Base-by-base conservation (phyloP, 2,329 filamentous ascomycete species). In the Verticillium nubilum region DNA sequence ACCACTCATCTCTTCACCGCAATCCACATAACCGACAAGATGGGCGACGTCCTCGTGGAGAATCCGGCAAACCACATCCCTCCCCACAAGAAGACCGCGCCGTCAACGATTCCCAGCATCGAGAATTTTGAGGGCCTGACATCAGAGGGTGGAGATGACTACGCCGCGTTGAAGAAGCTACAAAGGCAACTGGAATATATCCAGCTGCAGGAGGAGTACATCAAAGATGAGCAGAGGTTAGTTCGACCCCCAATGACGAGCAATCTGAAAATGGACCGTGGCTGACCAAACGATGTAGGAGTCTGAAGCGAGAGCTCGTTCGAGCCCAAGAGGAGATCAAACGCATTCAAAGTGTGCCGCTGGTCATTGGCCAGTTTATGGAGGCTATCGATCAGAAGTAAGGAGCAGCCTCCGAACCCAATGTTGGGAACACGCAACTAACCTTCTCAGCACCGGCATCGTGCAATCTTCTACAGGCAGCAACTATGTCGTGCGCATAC, bases 311-410 rank as follows among this genome's bases (percentile, higher is more conserved):
- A 68, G 95, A 99, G 81, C 85, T 99, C 57, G 94, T 99, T 59
- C 88, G 95, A 68, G 95, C 95, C 67, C 95, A 99, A 75, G 95
- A 99, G 76, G 95, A 99, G 80, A 99, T 99, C 80, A 99, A 99
- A 83, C 88, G 95, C 66, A 99, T 99, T 74, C 95, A 99, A 80
- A 97, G 92, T 75, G 95, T 99, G 58, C 95, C 95, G 28, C 80
- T 99, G 63, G 95, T 99, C 64, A 99, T 99, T 73, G 95, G 95
- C 62, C 95, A 99, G 78, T 99, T 99, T 73, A 99, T 99, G 95
- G 95, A 99, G 78, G 95, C 95, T 59, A 99, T 99, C 72, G 95
- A 99, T 75, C 95, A 99, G 78, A 99, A 97, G 92, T 96, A 83
- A 74, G 85, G 61, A 56, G 26, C 47, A n/a, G 23, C n/a, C n/a